Base-by-base conservation (phyloP, 768 basidiomycete genomes). In the Amanita rubescens region DNA sequence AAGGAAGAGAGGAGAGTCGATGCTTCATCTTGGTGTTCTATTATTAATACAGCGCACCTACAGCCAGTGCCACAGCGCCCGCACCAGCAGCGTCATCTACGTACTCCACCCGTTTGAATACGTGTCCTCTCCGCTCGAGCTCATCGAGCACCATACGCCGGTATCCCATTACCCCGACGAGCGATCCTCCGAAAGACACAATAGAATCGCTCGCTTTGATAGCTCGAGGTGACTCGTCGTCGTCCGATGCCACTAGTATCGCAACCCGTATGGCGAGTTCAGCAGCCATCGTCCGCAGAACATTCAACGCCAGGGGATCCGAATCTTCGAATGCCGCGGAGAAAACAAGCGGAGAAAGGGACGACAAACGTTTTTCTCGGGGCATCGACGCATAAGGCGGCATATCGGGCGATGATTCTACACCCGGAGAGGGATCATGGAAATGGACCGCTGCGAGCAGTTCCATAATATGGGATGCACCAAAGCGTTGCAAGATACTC, bases 141-240 rank as follows among this genome's bases (percentile, higher is more conserved):
- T 77, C 76, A 10, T 79, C 81, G 43, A 87, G 59, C 17, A 79
- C 65, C 61, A 81, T 62, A 22, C 76, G 67, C 50, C 84, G 71
- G 57, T 92, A 91, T 34, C 60, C 68, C 49, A 77, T 73, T 1
- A 88, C 66, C 2, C 85, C 82, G 3, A 81, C 81, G 57, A 92
- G 65, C 17, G 85, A 88, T n/a, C 90, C 90, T 8, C 90, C 90
- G 53, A 91, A 83, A 55, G 82, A 89, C 15, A 92, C 61, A 2
- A 90, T 76, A 32, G 80, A 73, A 1, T 82, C 75, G 35, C 69
- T 64, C 0, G 87, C 78, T 39, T 71, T 71, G 47, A 87, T 75
- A 0, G 70, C 62, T 9, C 63, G 70, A 2, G 70, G 68, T 11
- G 61, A 61, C 6, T 58, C 55, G 17, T 58, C 61, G 5, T 57